These are phyloP conservation scores for Neopestalotiopsis sp. DNA, from an alignment of 2,329 filamentous ascomycete species.

Conservation along the genomic window DNA sequence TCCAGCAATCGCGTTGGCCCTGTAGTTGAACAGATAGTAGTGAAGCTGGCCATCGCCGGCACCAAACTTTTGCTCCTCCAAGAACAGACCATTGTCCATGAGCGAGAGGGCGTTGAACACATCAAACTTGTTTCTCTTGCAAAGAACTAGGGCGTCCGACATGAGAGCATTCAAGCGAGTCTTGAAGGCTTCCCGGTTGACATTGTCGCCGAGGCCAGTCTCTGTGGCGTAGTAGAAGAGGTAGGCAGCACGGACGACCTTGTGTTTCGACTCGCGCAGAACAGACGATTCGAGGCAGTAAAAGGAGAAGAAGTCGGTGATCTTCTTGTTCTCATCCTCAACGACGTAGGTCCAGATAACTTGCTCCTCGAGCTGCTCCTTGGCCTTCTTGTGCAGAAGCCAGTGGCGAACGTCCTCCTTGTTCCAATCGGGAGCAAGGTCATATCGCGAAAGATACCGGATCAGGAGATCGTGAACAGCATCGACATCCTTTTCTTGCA, in stretches of 20 bases:
- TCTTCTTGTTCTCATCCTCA: slow-evolving; percentile 75
- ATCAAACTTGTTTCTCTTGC: slow-evolving; percentile 85
- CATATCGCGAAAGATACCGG: slow-evolving; percentile 79
- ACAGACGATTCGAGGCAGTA: slow-evolving; percentile 94
- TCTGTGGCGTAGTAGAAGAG: slow-evolving; percentile 97
- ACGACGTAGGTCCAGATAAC: slow-evolving; percentile 95
- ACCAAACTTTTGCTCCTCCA: slow-evolving; percentile 93
- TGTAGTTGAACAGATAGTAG: slow-evolving; percentile 98
- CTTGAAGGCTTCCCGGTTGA: slow-evolving; percentile 68
- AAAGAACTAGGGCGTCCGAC: slow-evolving; percentile 84
- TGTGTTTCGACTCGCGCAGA: slow-evolving; percentile 80
- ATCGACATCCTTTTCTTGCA: slow-evolving; percentile 80
- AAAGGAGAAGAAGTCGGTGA: slow-evolving; percentile 97
- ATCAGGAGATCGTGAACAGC: slow-evolving; percentile 76
- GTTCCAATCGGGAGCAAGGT: slow-evolving; percentile 83
- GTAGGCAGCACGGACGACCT: slow-evolving; percentile 86
- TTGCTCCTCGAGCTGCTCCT: slow-evolving; percentile 68
- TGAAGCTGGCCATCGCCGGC: slow-evolving; percentile 93
- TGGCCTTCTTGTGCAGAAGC: slow-evolving; percentile 72
- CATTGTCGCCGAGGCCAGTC: slow-evolving; percentile 66
- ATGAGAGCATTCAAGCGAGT: slow-evolving; percentile 81
- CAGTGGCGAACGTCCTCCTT: slow-evolving; percentile 86
- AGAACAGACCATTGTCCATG: slow-evolving; percentile 92
- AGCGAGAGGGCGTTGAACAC: slow-evolving; percentile 96
- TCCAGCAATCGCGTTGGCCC: slow-evolving; percentile 81